Base-by-base conservation (phyloP, 176 grass and related monocot genomes). In the Cenchrus fungigraminus region DNA sequence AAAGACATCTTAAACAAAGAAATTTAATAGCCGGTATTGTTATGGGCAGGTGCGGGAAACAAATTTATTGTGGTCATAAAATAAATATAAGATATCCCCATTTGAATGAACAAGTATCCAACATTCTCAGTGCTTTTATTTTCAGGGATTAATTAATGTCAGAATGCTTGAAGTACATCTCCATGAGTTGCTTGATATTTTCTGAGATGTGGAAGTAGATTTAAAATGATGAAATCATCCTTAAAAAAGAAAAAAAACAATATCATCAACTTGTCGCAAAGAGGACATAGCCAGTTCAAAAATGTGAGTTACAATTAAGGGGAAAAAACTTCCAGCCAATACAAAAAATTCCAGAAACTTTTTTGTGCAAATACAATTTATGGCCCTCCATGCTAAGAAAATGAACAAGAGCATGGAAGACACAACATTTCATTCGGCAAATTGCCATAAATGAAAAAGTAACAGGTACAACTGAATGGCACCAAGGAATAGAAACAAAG, bases 61-160 rank as follows among this genome's bases (percentile, higher is more conserved):
- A 45, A 67, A 65, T 20, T 85, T 14, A 32, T 46, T 51, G 16
- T 40, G 12, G 51, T 60, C 12, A 12, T 62, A 62, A 28, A 59
- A 28, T 62, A 7, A n/a, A 63, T 61, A 61, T n/a, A 62, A 28
- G 22, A 22, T 19, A n/a, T 28, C 19, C 44, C 12, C 68, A 22
- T 62, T 85, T 71, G 67, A 45, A 71, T 83, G 10, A 83, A 73
- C 20, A 80, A 43, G 51, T 29, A 60, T 44, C 13, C 72, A 54
- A 53, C 42, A 68, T 83, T 57, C 82, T 69, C 54, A 25, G 65
- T 56, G 67, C 53, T 77, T 37, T 0, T 82, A 5, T 25, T 73
- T 76, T 67, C 47, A 61, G 71, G 52, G 29, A 62, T 29, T 77
- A 22, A 62, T 15, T 40, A 40, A 40, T 40, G 37, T 40, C 37